Conservation (phyloP, 805 yeast genomes). For the Jamesozyma jinghongensis region DNA sequence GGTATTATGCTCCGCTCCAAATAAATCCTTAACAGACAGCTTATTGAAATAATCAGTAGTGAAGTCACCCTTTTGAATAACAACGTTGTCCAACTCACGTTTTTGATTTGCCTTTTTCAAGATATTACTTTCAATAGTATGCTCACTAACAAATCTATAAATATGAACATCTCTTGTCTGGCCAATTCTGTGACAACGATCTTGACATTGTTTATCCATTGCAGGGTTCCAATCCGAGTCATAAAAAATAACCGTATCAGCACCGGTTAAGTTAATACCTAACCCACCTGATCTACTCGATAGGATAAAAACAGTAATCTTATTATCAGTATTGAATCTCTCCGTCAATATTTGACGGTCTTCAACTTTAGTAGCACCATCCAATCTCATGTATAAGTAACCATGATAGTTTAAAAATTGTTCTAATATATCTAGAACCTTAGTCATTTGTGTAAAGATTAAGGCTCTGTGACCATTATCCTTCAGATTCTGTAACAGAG, state of each 20-base stretch:
- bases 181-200: constrained; percentile 97
- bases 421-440: constrained; percentile 86
- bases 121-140: constrained; percentile 91
- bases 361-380: constrained; percentile 95
- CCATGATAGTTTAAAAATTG: constrained; percentile 92
- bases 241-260: constrained; percentile 95
- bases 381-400: constrained; percentile 85
- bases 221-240: constrained; percentile 99
- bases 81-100: constrained; percentile 85
- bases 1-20: constrained; percentile 44
- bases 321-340: constrained; percentile 76
- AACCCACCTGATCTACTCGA: constrained; percentile 97
- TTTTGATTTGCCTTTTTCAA: constrained; percentile 91
- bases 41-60: constrained; percentile 93
- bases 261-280: constrained; percentile 96
- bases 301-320: constrained; percentile 81
- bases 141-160: constrained; percentile 91
- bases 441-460: constrained; percentile 97
- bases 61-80: constrained; percentile 96
- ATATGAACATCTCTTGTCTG: constrained; percentile 97
- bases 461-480: constrained; percentile 88
- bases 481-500: constrained; percentile 63
- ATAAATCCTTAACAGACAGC: constrained; percentile 73
- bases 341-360: constrained; percentile 94
- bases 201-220: constrained; percentile 99